A percentile compares a stretch with the other conserved stretches of the same genome.
Conservation (phyloP, 768 basidiomycete genomes). For the Coprinopsis marcescibilis region DNA sequence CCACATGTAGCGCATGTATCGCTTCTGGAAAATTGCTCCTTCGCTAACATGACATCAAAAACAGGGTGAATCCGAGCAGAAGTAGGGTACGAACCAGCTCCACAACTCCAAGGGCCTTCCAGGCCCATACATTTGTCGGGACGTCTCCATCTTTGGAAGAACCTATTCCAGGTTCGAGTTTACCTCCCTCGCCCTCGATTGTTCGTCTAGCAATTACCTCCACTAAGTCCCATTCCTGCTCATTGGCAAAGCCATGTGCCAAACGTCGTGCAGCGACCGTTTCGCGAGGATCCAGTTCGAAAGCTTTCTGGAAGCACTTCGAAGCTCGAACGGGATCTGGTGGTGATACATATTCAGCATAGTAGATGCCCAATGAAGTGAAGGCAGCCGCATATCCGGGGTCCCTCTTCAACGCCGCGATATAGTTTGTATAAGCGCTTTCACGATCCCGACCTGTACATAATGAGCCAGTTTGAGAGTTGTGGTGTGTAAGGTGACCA, state of each 20-base stretch:
- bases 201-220: slow-evolving; percentile 90
- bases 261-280: slow-evolving; percentile 77
- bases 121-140: slow-evolving; percentile 91
- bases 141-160: slow-evolving; percentile 40
- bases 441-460: slow-evolving; percentile 43
- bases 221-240: slow-evolving; percentile 93
- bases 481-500: slow-evolving; percentile 17
- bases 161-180: slow-evolving; percentile 51
- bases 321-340: slow-evolving; percentile 81
- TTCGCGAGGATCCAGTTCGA: slow-evolving; percentile 91
- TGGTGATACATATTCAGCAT: slow-evolving; percentile 62
- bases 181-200: slow-evolving; percentile 91
- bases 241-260: slow-evolving; percentile 86
- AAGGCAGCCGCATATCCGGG: slow-evolving; percentile 84
- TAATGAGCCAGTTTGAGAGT: slow-evolving; percentile 4
- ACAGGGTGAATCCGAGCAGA: too few species aligned
- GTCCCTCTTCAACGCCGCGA: slow-evolving; percentile 69
- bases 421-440: slow-evolving; percentile 74
- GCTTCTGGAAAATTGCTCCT: slow-evolving; percentile 66
- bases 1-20: slow-evolving; percentile 82
- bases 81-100: slow-evolving; percentile 61
- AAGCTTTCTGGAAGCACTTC: slow-evolving; percentile 97
- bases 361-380: slow-evolving; percentile 90
- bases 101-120: slow-evolving; percentile 92
- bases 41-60: slow-evolving; percentile 39